Percentiles rank a stretch among this genome's conserved stretches.
These are phyloP conservation scores for Prunus salicina DNA, from an alignment of 306 rosid species.

Conservation along the genomic window DNA sequence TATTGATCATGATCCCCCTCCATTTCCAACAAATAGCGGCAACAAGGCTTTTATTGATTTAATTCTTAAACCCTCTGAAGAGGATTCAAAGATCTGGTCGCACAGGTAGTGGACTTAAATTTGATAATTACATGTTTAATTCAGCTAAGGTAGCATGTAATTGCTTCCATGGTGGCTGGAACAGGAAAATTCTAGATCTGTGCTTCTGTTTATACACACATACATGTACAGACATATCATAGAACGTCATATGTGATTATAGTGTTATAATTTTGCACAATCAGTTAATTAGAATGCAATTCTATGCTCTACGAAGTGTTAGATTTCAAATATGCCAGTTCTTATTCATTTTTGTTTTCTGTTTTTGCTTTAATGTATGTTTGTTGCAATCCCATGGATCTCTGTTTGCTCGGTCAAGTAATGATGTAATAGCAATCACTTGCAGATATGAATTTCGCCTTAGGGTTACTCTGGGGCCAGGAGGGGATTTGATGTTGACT, in stretches of 20 bases:
- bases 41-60: conserved; percentile 57
- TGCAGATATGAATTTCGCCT: conserved; percentile 73
- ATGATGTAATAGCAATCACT: not conserved
- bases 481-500: conserved; percentile 64
- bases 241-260: not conserved
- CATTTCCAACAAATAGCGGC: conserved; percentile 43
- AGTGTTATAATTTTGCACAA: not conserved
- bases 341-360: too few relatives aligned
- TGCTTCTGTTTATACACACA: not conserved
- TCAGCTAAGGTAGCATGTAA: not conserved
- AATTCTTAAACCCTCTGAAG: conserved; percentile 62
- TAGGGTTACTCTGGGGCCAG: conserved; percentile 61
- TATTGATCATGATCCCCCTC: conserved; percentile 71
- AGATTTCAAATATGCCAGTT: not conserved
- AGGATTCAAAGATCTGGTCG: conserved; percentile 60
- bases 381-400: not conserved
- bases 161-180: not conserved
- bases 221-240: not conserved
- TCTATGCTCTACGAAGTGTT: not conserved
- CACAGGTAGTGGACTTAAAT: conserved; percentile 47
- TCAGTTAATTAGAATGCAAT: not conserved
- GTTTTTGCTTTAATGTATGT: not conserved
- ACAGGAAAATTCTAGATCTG: not conserved
- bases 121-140: not conserved
- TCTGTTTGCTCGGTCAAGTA: not conserved